Base-by-base conservation (phyloP, 768 basidiomycete genomes). In the Asterophora lycoperdoides region DNA sequence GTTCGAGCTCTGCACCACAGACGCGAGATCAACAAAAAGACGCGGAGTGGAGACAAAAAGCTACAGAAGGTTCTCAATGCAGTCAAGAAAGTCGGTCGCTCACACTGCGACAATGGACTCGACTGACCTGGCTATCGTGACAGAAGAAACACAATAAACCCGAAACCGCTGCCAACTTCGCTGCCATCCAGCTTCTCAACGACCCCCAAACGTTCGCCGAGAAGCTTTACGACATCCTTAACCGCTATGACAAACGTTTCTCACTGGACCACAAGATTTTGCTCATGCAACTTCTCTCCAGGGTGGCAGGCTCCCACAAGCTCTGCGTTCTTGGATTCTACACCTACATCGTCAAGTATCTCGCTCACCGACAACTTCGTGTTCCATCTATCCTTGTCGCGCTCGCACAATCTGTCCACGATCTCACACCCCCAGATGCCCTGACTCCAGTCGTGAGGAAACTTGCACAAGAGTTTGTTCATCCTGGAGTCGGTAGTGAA, bases 141-240 rank as follows among this genome's bases (percentile, higher is more conserved):
- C 56, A 77, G 71, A 70, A 73, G 61, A 61, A 56, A 35, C 53
- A 64, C 38, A 62, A 66, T 26, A 69, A 66, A 49, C 37, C 59
- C 38, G 58, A 58, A 1, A 54, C 64, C 0, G 66, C 66, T 4
- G 68, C 84, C 6, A 97, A 97, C 64, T 97, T 97, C 62, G 84
- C 94, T 2, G 95, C 93, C 19, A 70, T 98, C 29, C 89, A 96
- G 59, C 80, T 97, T 13, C 76, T 99, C 39, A 81, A 94, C 57
- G 96, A 99, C 62, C 93, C 96, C 2, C 95, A 99, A 66, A 88
- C 87, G 0, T 98, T 98, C 62, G 85, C 83, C 20, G 96, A 99
- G 69, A 93, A 89, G 65, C 77, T 99, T 0, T 96, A 92, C 62
- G 87, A 93, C 57, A 77, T 80, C 44, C 71, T 99, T 35, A 82